A percentile compares a stretch with the other conserved stretches of the same genome.
Conservation (phyloP, 176 grass and related monocot genomes). For the Alloteropsis semialata region DNA sequence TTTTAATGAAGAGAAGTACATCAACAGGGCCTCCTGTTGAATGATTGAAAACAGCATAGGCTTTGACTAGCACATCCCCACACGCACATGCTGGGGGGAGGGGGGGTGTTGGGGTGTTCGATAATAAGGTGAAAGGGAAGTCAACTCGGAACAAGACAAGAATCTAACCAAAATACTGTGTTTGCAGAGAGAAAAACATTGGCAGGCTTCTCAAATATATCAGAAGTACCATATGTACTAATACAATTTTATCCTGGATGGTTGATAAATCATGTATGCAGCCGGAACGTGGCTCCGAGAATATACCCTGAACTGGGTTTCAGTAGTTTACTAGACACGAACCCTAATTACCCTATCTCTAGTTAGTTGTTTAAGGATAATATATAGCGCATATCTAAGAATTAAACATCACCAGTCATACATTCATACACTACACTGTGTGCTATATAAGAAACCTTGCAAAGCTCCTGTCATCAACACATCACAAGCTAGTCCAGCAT, state of each 20-base stretch:
- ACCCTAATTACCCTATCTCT: not conserved
- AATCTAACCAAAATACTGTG: slow-evolving; percentile 13
- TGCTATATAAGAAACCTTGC: not conserved
- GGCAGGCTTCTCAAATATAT: not conserved
- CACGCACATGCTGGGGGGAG: not conserved
- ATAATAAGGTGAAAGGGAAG: not conserved
- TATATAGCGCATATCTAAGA: not conserved
- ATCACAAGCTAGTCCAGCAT: not conserved
- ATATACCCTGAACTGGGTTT: not conserved
- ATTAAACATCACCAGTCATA: not conserved
- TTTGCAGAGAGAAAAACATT: not conserved
- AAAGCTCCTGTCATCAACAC: not conserved
- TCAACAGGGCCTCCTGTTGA: not conserved
- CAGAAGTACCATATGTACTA: not conserved
- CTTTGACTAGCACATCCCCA: not conserved
- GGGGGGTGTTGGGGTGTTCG: too few relatives aligned
- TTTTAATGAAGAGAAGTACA: not conserved
- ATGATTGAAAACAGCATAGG: not conserved
- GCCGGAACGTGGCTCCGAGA: not conserved
- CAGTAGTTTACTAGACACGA: not conserved
- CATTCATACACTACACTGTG: not conserved
- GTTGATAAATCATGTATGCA: not conserved
- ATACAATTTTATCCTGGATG: not conserved
- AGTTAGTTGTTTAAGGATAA: not conserved
- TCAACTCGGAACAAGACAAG: slow-evolving; percentile 1